Conservation (phyloP, 2,329 filamentous ascomycete genomes). For the Claviceps monticola region DNA sequence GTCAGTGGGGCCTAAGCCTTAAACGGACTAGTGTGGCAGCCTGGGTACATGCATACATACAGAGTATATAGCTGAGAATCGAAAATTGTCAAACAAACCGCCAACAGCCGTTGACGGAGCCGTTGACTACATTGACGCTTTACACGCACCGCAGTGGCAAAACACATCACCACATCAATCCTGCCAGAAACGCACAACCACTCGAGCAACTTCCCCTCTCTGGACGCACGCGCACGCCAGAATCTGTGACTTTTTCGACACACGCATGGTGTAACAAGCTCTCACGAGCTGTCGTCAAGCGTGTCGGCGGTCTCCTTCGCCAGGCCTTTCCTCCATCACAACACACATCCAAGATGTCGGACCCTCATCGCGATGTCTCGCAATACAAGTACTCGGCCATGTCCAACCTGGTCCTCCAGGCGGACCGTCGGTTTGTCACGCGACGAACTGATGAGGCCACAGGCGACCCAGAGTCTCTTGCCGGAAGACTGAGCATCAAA, state of each 20-base stretch:
- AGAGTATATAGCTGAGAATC: slow-evolving; percentile 13
- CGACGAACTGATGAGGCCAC: slow-evolving; percentile 89
- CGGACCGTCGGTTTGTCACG: slow-evolving; percentile 89
- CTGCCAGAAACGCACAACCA: slow-evolving; percentile 9
- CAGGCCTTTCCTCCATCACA: slow-evolving; percentile 12
- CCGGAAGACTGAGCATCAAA: slow-evolving; percentile 79
- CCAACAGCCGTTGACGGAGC: not conserved
- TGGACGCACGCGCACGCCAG: slow-evolving; percentile 6
- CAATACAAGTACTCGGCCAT: slow-evolving; percentile 99
- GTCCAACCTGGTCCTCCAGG: slow-evolving; percentile 99
- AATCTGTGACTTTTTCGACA: slow-evolving; percentile 9
- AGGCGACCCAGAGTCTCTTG: slow-evolving; percentile 92
- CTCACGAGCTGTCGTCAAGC: slow-evolving; percentile 24
- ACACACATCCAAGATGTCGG: slow-evolving; percentile 47
- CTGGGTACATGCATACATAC: too few relatives aligned
- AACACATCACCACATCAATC: not conserved
- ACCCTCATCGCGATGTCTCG: slow-evolving; percentile 68
- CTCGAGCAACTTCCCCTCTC: slow-evolving; percentile 8
- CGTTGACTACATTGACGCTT: not conserved
- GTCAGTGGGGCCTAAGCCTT: not conserved
- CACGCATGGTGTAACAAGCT: slow-evolving; percentile 21
- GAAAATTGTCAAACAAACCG: slow-evolving; percentile 20
- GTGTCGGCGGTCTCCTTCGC: slow-evolving; percentile 19
- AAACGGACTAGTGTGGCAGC: slow-evolving; percentile 5
- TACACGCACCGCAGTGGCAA: not conserved